A percentile compares a stretch with the other conserved stretches of the same genome.
Conservation (phyloP, 139 green algal species). For the Chlamydomonas incerta region DNA sequence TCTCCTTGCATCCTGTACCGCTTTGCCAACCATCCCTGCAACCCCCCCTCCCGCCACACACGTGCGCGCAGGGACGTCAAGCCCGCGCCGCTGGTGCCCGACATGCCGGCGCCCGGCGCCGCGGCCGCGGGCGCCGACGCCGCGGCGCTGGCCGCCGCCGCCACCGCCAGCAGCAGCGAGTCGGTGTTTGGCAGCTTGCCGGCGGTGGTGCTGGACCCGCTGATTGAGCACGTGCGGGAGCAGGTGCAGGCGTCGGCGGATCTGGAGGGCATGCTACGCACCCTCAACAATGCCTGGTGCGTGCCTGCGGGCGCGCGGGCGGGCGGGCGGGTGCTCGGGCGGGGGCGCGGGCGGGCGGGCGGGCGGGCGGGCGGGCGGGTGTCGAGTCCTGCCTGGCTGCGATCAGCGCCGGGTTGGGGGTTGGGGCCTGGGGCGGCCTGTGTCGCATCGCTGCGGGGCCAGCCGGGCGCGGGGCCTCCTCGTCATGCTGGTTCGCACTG, state of each 20-base stretch:
- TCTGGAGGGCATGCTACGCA: slow-evolving; percentile 45
- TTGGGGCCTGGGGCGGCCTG: too few relatives aligned
- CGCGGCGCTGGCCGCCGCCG: neutral
- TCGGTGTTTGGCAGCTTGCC: slow-evolving; percentile 80
- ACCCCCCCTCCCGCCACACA: neutral
- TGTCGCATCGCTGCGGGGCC: too few relatives aligned
- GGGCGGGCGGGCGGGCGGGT: too few relatives aligned
- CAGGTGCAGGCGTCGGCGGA: slow-evolving; percentile 61
- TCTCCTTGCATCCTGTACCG: too few relatives aligned
- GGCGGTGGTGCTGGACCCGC: slow-evolving; percentile 71
- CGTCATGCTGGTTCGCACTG: too few relatives aligned
- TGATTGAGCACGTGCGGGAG: slow-evolving; percentile 72
- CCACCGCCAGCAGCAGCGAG: neutral
- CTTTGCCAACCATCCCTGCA: neutral
- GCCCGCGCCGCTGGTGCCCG: slow-evolving; percentile 41
- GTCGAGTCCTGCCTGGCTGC: too few relatives aligned
- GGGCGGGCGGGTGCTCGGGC: too few relatives aligned
- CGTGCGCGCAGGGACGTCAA: slow-evolving; percentile 4
- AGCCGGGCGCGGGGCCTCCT: too few relatives aligned
- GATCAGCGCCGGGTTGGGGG: too few relatives aligned
- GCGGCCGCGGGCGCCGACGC: neutral
- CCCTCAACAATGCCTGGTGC: slow-evolving; percentile 81
- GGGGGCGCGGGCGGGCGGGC: too few relatives aligned
- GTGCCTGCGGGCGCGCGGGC: too few relatives aligned
- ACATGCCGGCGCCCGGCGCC: slow-evolving; percentile 15